Conservation (phyloP, 306 rosid species). For the Inga oerstediana region DNA sequence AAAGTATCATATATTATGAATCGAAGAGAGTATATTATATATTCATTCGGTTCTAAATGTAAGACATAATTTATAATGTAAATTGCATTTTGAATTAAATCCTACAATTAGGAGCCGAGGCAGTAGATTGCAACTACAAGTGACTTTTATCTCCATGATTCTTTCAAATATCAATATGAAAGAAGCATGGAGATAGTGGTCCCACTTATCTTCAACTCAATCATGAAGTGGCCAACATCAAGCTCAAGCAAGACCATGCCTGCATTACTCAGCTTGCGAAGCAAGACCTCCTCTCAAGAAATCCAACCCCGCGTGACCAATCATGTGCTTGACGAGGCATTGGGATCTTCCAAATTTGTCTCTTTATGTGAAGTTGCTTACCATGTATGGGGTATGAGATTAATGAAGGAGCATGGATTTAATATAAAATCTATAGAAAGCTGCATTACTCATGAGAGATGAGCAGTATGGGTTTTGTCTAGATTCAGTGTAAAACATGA, state of each 20-base stretch:
- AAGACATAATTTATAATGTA: too few relatives aligned
- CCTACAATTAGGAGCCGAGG: too few relatives aligned
- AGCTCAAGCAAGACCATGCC: constrained; percentile 6
- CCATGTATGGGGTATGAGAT: background rate
- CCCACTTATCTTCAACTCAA: background rate
- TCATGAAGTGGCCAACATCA: background rate
- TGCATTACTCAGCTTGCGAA: background rate
- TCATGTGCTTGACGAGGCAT: background rate
- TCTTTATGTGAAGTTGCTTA: background rate
- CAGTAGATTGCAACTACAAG: too few relatives aligned
- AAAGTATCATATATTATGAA: too few relatives aligned
- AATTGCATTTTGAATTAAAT: too few relatives aligned
- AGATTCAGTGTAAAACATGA: background rate
- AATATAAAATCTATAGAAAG: background rate
- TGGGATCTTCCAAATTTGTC: background rate
- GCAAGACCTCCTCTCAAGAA: background rate
- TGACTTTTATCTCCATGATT: background rate
- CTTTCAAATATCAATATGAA: background rate
- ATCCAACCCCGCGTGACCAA: background rate
- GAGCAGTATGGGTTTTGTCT: background rate
- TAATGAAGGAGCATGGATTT: background rate
- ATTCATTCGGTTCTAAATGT: too few relatives aligned
- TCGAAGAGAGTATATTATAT: too few relatives aligned
- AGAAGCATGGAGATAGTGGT: background rate
- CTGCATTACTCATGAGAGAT: too few relatives aligned